Conservation (phyloP, 2,329 filamentous ascomycete species). For the Fusarium verticillioides region DNA sequence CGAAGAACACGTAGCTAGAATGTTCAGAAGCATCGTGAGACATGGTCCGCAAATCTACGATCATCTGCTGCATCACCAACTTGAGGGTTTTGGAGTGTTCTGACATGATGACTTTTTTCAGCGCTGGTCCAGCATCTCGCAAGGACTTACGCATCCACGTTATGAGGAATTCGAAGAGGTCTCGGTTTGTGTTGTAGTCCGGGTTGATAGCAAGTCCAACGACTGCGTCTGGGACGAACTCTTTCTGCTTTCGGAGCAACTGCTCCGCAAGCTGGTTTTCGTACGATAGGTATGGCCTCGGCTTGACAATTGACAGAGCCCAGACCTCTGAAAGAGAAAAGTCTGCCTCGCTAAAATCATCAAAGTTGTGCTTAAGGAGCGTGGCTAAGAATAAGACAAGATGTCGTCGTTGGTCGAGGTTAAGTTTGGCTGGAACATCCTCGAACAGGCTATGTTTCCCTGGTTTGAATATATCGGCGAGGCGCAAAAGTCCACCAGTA, state of each 20-base stretch:
- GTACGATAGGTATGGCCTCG: constrained; percentile 57
- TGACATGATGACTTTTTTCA: constrained; percentile 51
- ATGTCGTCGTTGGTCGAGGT: constrained; percentile 56
- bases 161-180: constrained; percentile 62
- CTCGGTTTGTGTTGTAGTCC: constrained; percentile 61
- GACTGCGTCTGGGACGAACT: constrained; percentile 56
- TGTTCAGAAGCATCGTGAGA: constrained; percentile 55
- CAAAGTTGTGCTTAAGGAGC: constrained; percentile 59
- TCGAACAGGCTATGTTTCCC: constrained; percentile 64
- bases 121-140: constrained; percentile 51
- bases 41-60: constrained; percentile 58
- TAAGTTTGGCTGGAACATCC: constrained; percentile 52
- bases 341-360: constrained; percentile 59
- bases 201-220: constrained; percentile 52
- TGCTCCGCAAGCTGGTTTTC: constrained; percentile 62
- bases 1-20: constrained; percentile 60
- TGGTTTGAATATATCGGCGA: constrained; percentile 58
- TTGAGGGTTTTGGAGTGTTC: constrained; percentile 58
- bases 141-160: constrained; percentile 62
- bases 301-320: constrained; percentile 63
- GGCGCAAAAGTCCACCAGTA: constrained; percentile 55
- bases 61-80: constrained; percentile 65
- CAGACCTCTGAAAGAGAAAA: constrained; percentile 64
- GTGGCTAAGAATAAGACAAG: constrained; percentile 63
- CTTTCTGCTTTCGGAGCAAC: constrained; percentile 55